A percentile compares a stretch with the other conserved stretches of the same genome.
These are phyloP conservation scores for Parsonsia alboflavescens DNA, from an alignment of 257 asterid genomes.

Conservation along the genomic window DNA sequence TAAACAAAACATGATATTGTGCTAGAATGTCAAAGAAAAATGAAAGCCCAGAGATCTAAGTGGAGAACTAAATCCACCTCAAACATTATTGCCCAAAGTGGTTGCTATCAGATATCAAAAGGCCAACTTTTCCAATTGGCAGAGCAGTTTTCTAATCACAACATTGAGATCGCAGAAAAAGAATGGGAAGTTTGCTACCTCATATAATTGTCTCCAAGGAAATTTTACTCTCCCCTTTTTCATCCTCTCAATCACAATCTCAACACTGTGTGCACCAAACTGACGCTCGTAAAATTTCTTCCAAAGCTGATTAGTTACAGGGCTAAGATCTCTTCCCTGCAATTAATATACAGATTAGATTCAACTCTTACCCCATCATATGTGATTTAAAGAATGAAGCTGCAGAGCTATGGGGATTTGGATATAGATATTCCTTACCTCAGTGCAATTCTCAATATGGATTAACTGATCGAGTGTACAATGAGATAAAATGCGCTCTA, in stretches of 20 bases:
- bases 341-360: conserved; percentile 6
- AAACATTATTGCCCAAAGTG: neutral
- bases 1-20: neutral
- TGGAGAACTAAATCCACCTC: neutral
- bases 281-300: conserved; percentile 48
- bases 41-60: neutral
- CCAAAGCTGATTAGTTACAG: conserved; percentile 69
- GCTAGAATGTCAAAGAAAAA: neutral
- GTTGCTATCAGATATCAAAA: neutral
- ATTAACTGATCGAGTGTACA: conserved; percentile 69
- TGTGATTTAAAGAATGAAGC: neutral
- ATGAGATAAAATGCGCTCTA: conserved; percentile 74
- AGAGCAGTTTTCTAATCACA: neutral
- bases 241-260: conserved; percentile 46
- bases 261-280: conserved; percentile 53
- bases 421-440: conserved; percentile 32
- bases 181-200: conserved; percentile 38
- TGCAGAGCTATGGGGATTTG: neutral
- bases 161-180: neutral
- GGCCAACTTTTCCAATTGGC: neutral
- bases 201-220: conserved; percentile 60
- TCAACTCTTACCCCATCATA: neutral
- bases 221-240: conserved; percentile 33
- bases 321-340: conserved; percentile 85
- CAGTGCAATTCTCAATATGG: conserved; percentile 65